A percentile compares a stretch with the other conserved stretches of the same genome.
These are phyloP conservation scores for Nitzschia putrida DNA, from an alignment of 108 stramenopile species.

Conservation along the genomic window DNA sequence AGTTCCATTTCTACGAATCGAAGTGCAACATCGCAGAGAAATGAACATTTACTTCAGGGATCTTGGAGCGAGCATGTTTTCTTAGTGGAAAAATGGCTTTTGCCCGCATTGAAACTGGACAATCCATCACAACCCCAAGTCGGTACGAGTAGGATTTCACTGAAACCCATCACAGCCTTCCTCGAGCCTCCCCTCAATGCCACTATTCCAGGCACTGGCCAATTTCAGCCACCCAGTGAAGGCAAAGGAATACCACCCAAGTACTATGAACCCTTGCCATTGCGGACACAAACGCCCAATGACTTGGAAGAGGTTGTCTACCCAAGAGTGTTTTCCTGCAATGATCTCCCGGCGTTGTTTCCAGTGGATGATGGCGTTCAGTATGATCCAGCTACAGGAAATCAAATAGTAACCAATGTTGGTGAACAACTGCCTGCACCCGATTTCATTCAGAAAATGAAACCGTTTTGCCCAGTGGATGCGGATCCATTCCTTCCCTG, in stretches of 20 bases:
- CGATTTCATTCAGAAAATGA: conserved; percentile 44
- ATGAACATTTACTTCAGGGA: not conserved
- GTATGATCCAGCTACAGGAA: conserved; percentile 23
- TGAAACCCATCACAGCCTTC: conserved; percentile 54
- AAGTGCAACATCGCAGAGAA: not conserved
- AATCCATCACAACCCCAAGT: not conserved
- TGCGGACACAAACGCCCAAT: conserved; percentile 52
- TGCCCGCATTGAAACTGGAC: not conserved
- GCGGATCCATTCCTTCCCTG: conserved; percentile 75
- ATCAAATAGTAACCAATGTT: conserved; percentile 51
- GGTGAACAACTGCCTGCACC: conserved; percentile 44
- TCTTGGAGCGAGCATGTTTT: not conserved
- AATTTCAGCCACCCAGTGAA: conserved; percentile 4
- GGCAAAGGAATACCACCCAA: conserved; percentile 50
- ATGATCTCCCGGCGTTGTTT: conserved; percentile 61
- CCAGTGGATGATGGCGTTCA: conserved; percentile 63
- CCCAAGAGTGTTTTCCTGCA: conserved; percentile 49
- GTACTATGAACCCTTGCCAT: conserved; percentile 59
- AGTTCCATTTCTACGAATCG: too few relatives aligned
- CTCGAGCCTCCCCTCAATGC: conserved; percentile 58
- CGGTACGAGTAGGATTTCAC: not conserved
- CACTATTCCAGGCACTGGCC: conserved; percentile 48
- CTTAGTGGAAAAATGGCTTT: not conserved
- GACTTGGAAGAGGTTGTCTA: conserved; percentile 41
- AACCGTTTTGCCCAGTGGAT: conserved; percentile 68